These are phyloP conservation scores for Wickerhamomyces sp. DNA, from an alignment of 1,139 yeast genomes.

Conservation along the genomic window DNA sequence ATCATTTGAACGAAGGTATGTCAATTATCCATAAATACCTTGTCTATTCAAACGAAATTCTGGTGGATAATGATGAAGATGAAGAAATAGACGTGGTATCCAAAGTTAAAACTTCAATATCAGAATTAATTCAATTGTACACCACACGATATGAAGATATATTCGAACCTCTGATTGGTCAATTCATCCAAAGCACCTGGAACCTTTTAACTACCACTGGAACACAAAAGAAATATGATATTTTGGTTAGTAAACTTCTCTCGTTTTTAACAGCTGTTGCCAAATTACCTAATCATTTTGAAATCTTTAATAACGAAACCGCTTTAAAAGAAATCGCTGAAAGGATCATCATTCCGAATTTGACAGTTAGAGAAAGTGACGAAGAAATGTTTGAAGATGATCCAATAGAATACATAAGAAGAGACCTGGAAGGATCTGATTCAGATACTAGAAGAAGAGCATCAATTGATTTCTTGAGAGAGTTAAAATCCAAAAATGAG, in stretches of 20 bases:
- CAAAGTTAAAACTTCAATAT: conserved; percentile 74
- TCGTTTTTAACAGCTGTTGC: conserved; percentile 81
- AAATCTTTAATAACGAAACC: conserved; percentile 60
- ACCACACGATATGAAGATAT: conserved; percentile 91
- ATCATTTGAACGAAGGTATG: conserved; percentile 77
- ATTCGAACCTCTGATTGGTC: conserved; percentile 69
- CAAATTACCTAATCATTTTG: conserved; percentile 59
- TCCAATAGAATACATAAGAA: conserved; percentile 85
- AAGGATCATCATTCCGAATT: conserved; percentile 83
- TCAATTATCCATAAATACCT: conserved; percentile 76
- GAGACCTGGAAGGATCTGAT: conserved; percentile 94
- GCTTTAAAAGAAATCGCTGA: conserved; percentile 76
- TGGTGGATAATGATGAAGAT: conserved; percentile 54
- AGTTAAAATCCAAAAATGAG: conserved; percentile 77
- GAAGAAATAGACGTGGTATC: conserved; percentile 73
- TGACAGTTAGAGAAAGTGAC: conserved; percentile 78
- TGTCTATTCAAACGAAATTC: conserved; percentile 48
- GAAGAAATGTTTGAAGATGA: conserved; percentile 95
- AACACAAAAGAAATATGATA: conserved; percentile 73
- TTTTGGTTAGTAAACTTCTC: conserved; percentile 76
- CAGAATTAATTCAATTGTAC: conserved; percentile 82
- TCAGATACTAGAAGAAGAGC: conserved; percentile 89
- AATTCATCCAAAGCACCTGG: conserved; percentile 85
- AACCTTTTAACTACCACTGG: conserved; percentile 63
- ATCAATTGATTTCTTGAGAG: conserved; percentile 85